Evolutionary conservation across 1,284 basidiomycete genomes (phyloP), one percentile per base, ranked within the genome.

Genomic region (Sanghuangporus baumii): DNA sequence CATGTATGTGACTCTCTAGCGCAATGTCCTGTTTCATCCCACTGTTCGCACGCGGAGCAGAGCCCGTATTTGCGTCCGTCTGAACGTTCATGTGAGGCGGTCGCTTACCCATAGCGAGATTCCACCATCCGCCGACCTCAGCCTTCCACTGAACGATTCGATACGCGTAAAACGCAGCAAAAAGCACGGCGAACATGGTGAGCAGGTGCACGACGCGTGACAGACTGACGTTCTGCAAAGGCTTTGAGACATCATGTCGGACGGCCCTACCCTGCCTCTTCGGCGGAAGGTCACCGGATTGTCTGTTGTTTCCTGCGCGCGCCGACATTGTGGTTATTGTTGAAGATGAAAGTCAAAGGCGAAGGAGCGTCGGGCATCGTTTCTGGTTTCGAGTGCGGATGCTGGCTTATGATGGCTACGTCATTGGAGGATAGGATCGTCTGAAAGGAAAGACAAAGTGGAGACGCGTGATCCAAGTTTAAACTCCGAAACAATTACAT

Each of bases 71-170:
- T 50, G 62, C 41, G 47, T 50, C 16, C 40, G 12, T 26, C 37
- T 9, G 55, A n/a, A 20, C 56, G 60, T 14, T 59, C 23, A 71
- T 61, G 69, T 71, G 67, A 16, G 72, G 70, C 8, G 72, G 71
- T n/a, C 62, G 67, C 66, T 67, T 71, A 2, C 83, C 81, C 8
- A 83, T 66, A 0, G 78, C 76, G 9, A 84, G 69, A 65, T 81
- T 83, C 82, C 82, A 84, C 84, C 83, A 86, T 16, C 82, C 81
- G 0, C 84, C 83, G 23, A 79, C 80, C 20, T 82, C 76, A 0
- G 72, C 69, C 70, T 86, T 85, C 76, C 79, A 80, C 65, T 82
- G 78, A 34, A 78, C 59, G 31, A 79, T 62, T 38, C 80, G 76
- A 67, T 80, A 87, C 0, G 76, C 72, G 69, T 85, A 84, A 66